Evolutionary conservation across 2,329 filamentous ascomycete species (phyloP).

Genomic region (Fusarium fracticaudum): DNA sequence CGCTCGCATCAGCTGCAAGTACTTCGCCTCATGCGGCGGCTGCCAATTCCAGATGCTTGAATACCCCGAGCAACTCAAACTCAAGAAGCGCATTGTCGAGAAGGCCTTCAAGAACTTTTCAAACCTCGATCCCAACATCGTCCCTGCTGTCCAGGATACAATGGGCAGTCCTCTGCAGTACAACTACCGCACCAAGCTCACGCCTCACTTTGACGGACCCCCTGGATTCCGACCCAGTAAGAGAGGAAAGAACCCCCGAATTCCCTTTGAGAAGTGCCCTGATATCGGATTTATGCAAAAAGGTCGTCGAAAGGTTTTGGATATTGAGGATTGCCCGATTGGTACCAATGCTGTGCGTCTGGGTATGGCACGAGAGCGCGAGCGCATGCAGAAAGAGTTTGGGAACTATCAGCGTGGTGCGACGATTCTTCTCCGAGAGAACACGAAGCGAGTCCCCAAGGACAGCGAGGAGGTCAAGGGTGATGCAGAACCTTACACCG

Average conservation of each 20-base stretch:
- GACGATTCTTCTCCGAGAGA: slow-evolving; percentile 89
- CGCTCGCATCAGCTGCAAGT: slow-evolving; percentile 79
- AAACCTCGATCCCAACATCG: slow-evolving; percentile 75
- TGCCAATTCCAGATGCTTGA: slow-evolving; percentile 98
- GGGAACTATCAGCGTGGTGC: slow-evolving; percentile 80
- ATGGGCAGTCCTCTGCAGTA: slow-evolving; percentile 92
- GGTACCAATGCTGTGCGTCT: slow-evolving; percentile 85
- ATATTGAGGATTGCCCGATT: slow-evolving; percentile 98
- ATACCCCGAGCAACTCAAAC: slow-evolving; percentile 83
- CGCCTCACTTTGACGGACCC: slow-evolving; percentile 91
- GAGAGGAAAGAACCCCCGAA: slow-evolving; percentile 59
- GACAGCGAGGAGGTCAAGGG: slow-evolving; percentile 44
- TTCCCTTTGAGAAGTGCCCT: slow-evolving; percentile 70
- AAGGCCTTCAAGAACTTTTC: slow-evolving; percentile 95
- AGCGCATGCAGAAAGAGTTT: slow-evolving; percentile 76
- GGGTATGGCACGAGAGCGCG: slow-evolving; percentile 83
- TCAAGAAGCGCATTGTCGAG: slow-evolving; percentile 87
- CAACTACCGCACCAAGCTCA: slow-evolving; percentile 95
- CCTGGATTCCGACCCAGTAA: slow-evolving; percentile 61
- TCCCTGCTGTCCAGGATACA: slow-evolving; percentile 83
- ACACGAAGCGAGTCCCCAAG: slow-evolving; percentile 74
- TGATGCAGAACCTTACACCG: slow-evolving; percentile 47
- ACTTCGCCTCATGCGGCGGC: slow-evolving; percentile 88
- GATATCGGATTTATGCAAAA: slow-evolving; percentile 92
- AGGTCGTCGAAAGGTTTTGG: slow-evolving; percentile 80